phyloP scores from a whole-genome alignment of 768 basidiomycete species.

The Brasilioporus rufonigricans region DNA sequence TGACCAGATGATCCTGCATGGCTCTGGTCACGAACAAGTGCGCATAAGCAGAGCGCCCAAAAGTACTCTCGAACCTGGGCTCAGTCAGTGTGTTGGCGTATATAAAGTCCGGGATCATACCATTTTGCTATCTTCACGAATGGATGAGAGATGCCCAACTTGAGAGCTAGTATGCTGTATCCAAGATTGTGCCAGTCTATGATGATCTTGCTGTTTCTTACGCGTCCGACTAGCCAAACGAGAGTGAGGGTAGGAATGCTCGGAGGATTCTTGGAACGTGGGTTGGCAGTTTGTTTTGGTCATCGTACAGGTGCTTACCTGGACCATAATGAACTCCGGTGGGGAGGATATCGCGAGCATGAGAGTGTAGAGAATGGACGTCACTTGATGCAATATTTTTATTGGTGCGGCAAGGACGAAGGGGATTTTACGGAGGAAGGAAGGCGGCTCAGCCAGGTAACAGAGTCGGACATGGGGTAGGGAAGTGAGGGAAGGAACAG shows the following conservation, averaged over 20 bases:
- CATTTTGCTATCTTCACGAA: conserved; percentile 73
- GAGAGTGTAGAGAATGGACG: conserved; percentile 59
- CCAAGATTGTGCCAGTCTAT: conserved; percentile 99
- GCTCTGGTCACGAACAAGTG: conserved; percentile 93
- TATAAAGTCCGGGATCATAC: conserved; percentile 39
- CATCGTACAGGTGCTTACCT: conserved; percentile 56
- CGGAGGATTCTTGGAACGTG: conserved; percentile 78
- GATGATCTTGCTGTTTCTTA: conserved; percentile 81
- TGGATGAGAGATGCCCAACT: conserved; percentile 62
- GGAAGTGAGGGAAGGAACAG: conserved; percentile 68
- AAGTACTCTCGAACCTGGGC: conserved; percentile 76
- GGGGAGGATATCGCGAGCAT: conserved; percentile 58
- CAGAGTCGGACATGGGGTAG: conserved; percentile 61
- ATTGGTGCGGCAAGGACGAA: conserved; percentile 75
- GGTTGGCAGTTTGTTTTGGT: neutral
- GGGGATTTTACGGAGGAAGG: conserved; percentile 50
- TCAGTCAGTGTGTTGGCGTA: conserved; percentile 3
- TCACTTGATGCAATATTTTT: conserved; percentile 73
- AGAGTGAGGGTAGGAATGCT: conserved; percentile 91
- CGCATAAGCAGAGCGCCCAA: conserved; percentile 79
- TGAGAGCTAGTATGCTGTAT: conserved; percentile 86
- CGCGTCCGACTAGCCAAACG: conserved; percentile 66
- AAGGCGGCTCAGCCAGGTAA: conserved; percentile 66
- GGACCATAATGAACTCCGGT: conserved; percentile 85
- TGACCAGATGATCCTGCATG: conserved; percentile 69